Evolutionary conservation across 2,329 filamentous ascomycete species (phyloP).

Genomic region (Penicillium sp.): DNA sequence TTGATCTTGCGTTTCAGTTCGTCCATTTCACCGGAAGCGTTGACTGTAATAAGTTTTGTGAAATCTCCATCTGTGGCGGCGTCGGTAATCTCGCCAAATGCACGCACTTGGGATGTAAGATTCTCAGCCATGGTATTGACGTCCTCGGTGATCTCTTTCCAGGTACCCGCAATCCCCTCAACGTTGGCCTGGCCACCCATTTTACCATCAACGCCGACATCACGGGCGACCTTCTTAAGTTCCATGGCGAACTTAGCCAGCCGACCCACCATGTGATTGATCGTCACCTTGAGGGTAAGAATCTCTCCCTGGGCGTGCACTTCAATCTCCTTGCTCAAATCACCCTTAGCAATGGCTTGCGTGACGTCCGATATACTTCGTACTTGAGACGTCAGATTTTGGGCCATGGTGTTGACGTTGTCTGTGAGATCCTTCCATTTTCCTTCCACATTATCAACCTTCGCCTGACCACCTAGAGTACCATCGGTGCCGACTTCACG

Average conservation of each 20-base stretch:
- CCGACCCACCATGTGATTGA: constrained; percentile 98
- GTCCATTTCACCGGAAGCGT: constrained; percentile 98
- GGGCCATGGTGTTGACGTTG: constrained; percentile 70
- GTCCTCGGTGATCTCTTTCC: constrained; percentile 98
- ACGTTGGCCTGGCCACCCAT: constrained; percentile 98
- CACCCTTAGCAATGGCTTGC: constrained; percentile 91
- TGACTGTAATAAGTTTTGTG: constrained; percentile 93
- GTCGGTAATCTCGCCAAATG: constrained; percentile 98
- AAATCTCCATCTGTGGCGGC: constrained; percentile 96
- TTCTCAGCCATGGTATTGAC: constrained; percentile 91
- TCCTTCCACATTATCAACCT: constrained; percentile 68
- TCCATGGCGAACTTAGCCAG: constrained; percentile 95
- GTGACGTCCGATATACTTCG: constrained; percentile 92
- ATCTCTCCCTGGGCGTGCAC: constrained; percentile 96
- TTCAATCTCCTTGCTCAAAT: constrained; percentile 94
- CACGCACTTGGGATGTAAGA: constrained; percentile 92
- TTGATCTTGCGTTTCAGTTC: constrained; percentile 99
- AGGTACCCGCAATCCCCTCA: constrained; percentile 86
- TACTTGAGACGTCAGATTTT: constrained; percentile 70
- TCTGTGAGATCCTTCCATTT: constrained; percentile 70
- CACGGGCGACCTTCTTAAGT: constrained; percentile 91
- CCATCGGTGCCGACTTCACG: constrained; percentile 68
- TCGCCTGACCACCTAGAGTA: constrained; percentile 66
- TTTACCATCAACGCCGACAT: constrained; percentile 96
- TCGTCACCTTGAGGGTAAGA: constrained; percentile 89